These are phyloP conservation scores for Penicillium olsonii DNA, from an alignment of 2,329 filamentous ascomycete species.

Conservation along the genomic window DNA sequence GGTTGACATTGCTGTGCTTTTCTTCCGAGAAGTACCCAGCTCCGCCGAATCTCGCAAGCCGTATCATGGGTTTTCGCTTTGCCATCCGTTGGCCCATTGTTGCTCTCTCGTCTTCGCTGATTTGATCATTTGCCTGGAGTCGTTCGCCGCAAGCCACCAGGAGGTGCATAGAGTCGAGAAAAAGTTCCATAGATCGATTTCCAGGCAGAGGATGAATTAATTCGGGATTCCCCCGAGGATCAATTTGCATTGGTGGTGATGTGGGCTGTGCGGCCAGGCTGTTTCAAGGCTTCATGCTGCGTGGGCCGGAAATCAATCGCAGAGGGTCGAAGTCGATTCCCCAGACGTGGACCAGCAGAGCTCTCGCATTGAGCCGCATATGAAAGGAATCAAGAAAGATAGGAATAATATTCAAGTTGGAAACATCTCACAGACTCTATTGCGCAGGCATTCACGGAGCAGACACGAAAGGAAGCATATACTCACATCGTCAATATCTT, in stretches of 20 bases:
- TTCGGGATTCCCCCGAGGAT: neutral
- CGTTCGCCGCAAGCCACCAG: no score
- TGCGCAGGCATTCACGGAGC: neutral
- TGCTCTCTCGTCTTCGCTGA: neutral
- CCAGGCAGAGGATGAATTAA: neutral
- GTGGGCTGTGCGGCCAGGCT: neutral
- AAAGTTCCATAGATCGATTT: neutral
- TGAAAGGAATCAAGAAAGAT: conserved; percentile 20
- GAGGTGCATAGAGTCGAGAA: neutral
- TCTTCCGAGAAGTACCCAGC: conserved; percentile 22
- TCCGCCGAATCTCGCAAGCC: neutral
- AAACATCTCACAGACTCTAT: conserved; percentile 12
- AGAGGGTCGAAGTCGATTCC: neutral
- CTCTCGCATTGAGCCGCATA: conserved; percentile 4
- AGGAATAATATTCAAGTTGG: conserved; percentile 26
- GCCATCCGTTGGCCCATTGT: neutral
- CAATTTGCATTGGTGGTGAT: neutral
- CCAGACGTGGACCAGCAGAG: neutral
- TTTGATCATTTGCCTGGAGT: neutral
- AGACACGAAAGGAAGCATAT: conserved; percentile 2
- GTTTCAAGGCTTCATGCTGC: neutral
- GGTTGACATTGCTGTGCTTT: conserved; percentile 17
- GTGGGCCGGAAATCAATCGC: no score
- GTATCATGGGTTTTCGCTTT: neutral
- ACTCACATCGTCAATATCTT: conserved; percentile 53